phyloP scores from a whole-genome alignment of 495 filamentous ascomycete species.

The Parathielavia appendiculata region DNA sequence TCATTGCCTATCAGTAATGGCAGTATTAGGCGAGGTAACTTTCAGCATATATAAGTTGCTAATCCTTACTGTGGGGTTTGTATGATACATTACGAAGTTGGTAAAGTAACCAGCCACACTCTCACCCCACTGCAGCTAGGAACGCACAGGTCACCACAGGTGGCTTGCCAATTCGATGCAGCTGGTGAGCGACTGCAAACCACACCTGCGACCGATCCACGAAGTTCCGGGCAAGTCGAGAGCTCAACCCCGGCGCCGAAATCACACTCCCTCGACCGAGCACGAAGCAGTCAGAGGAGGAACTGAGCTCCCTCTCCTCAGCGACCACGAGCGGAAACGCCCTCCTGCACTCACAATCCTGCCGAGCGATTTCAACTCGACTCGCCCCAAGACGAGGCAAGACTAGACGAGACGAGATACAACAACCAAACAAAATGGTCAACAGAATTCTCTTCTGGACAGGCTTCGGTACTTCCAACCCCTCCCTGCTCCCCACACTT shows the following conservation, averaged over 20 bases:
- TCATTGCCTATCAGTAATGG: too few relatives aligned
- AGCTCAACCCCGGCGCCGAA: constrained; percentile 13
- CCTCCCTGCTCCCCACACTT: background rate
- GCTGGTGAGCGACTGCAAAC: constrained; percentile 10
- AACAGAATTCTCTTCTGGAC: constrained; percentile 89
- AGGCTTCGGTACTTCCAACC: constrained; percentile 76
- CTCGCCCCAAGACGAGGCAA: background rate
- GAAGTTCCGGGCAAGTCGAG: constrained; percentile 9
- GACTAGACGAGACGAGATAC: too few relatives aligned
- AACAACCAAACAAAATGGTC: constrained; percentile 46
- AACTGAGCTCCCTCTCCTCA: constrained; percentile 6
- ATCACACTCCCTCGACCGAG: constrained; percentile 7
- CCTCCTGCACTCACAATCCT: background rate
- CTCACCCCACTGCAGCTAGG: background rate
- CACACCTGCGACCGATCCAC: constrained; percentile 13
- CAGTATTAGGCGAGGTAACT: too few relatives aligned
- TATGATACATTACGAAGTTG: too few relatives aligned
- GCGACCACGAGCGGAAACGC: background rate
- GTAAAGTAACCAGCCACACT: background rate
- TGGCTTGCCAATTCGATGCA: constrained; percentile 15
- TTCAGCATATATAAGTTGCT: too few relatives aligned
- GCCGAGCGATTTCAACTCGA: background rate
- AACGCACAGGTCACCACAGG: constrained; percentile 5
- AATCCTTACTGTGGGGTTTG: too few relatives aligned
- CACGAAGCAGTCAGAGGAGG: constrained; percentile 2